Evolutionary conservation across 2,329 filamentous ascomycete species (phyloP), one percentile per base, ranked within the genome.

Genomic region (Calycina herbarum): DNA sequence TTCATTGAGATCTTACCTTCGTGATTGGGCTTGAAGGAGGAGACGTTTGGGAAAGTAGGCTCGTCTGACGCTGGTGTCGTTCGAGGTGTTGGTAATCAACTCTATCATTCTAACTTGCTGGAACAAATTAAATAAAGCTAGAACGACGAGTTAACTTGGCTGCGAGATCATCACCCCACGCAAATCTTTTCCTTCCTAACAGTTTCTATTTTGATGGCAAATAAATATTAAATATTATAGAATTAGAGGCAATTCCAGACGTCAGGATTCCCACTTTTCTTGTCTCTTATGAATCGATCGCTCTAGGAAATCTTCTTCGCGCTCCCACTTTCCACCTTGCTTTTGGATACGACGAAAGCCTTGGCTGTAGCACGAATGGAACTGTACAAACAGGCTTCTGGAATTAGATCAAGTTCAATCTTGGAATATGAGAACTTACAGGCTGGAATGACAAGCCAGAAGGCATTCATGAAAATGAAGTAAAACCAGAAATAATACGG

Each of bases 401-500:
- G 51, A 11, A 35, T 64, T 33, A 64, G 65, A 29, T 17, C 17
- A 5, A 56, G 13, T n/a, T 57, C 35, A 8, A 42, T 35, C n/a
- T 31, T 8, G n/a, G 29, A 17, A 59, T 15, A 10, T 31, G 15
- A 15, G 57, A 29, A 81, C 84, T 78, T 71, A 87, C 85, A 72
- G 2, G 78, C 70, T 5, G 87, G 87, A 29, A 88, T 80, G 0
- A 87, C 70, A 0, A 80, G 82, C 87, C 87, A 89, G 0, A 86
- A 85, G 17, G 81, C 73, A 71, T 89, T 89, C 74, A 88, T 83
- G 2, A 82, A 83, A 5, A 85, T 78, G 67, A 86, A 89, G 70
- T 89, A 89, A 20, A 85, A 78, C 86, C 86, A 89, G 71, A 84
- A 87, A 70, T 89, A 89, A 35, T 85, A 73, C 27, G 79, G 77